A percentile compares a stretch with the other conserved stretches of the same genome.
Conservation (phyloP, 1,284 basidiomycete genomes). For the Marasmius sp. region DNA sequence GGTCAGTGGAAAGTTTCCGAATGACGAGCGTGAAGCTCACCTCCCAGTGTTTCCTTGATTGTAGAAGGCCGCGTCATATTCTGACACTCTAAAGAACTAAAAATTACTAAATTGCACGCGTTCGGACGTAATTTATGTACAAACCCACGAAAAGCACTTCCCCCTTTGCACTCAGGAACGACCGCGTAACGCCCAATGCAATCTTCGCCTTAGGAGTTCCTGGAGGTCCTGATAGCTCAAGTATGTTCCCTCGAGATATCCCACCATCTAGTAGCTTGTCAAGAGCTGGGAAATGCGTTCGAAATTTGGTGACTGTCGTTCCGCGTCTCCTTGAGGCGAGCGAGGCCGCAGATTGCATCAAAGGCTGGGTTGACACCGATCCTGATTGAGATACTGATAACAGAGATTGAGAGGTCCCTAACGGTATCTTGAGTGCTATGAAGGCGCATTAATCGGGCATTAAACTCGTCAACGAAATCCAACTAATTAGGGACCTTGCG, state of each 20-base stretch:
- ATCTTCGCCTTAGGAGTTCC: constrained; percentile 63
- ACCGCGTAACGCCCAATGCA: constrained; percentile 46
- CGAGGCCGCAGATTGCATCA: constrained; percentile 58
- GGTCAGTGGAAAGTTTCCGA: not conserved
- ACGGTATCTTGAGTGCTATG: constrained; percentile 48
- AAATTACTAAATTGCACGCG: not conserved
- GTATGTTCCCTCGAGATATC: constrained; percentile 53
- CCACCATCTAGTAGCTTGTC: constrained; percentile 63
- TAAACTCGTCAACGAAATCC: not conserved
- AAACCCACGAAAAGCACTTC: constrained; percentile 65
- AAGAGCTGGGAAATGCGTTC: constrained; percentile 47
- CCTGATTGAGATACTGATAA: constrained; percentile 36
- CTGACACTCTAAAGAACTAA: constrained; percentile 53
- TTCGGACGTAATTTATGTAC: constrained; percentile 12
- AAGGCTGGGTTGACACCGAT: constrained; percentile 27
- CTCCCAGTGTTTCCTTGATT: constrained; percentile 40
- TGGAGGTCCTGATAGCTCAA: constrained; percentile 75
- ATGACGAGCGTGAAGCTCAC: constrained; percentile 28
- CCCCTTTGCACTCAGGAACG: constrained; percentile 44
- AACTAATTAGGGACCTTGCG: constrained; percentile 35
- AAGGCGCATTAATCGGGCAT: not conserved
- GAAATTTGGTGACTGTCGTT: constrained; percentile 26
- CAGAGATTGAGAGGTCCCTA: constrained; percentile 42
- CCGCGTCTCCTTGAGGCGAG: constrained; percentile 32
- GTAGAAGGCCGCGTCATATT: constrained; percentile 57